Percentiles rank a stretch among this genome's conserved stretches.
phyloP scores from a whole-genome alignment of 176 grass and related monocot genomes.

The Metroxylon sagu region DNA sequence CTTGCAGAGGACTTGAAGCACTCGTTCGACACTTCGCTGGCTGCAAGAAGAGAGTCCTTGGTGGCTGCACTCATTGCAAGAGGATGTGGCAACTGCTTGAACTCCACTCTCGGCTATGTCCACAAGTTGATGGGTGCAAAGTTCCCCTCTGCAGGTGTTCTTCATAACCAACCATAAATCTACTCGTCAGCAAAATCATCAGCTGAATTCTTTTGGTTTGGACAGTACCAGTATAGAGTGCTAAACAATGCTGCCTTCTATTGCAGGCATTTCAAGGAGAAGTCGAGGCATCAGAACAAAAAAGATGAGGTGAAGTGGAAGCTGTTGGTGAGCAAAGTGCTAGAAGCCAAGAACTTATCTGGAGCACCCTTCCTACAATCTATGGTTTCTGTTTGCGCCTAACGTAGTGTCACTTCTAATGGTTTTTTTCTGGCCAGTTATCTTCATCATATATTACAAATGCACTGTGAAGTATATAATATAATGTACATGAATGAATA shows the following conservation, averaged over 20 bases:
- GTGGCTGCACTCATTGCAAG: conserved; percentile 19
- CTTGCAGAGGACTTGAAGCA: neutral
- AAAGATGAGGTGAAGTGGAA: conserved; percentile 27
- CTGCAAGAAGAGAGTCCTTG: conserved; percentile 22
- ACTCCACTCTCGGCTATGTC: conserved; percentile 16
- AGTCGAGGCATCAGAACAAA: conserved; percentile 10
- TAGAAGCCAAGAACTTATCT: conserved; percentile 3
- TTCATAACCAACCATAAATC: neutral
- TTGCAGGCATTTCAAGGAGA: conserved; percentile 23
- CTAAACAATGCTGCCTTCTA: too few relatives aligned
- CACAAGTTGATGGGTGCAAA: conserved; percentile 1
- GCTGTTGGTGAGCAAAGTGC: conserved; percentile 17
- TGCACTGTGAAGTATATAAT: too few relatives aligned
- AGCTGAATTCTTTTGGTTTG: neutral
- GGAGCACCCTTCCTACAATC: neutral
- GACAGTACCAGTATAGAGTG: too few relatives aligned
- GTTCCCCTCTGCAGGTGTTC: conserved; percentile 25
- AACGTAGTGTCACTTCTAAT: too few relatives aligned
- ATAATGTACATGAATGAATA: too few relatives aligned
- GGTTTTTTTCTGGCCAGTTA: too few relatives aligned
- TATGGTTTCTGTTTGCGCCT: neutral
- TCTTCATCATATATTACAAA: too few relatives aligned
- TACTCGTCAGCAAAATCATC: too few relatives aligned
- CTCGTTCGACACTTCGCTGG: conserved; percentile 22
- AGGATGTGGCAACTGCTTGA: conserved; percentile 28